phyloP scores from a whole-genome alignment of 495 filamentous ascomycete species.

The Haplographium delicatum region DNA sequence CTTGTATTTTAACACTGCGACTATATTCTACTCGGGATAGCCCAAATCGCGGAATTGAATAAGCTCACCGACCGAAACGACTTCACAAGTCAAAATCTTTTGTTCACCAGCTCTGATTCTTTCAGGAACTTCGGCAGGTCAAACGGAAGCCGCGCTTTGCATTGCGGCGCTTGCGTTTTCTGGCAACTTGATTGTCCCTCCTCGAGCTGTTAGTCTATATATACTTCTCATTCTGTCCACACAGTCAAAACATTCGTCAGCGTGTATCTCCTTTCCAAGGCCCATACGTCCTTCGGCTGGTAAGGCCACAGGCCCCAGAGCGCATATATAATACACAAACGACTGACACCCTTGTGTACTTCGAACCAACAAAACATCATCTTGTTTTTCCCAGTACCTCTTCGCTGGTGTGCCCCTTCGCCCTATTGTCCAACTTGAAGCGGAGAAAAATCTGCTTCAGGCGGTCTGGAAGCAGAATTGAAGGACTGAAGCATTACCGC shows the following conservation, averaged over 20 bases:
- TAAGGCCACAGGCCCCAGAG: slow-evolving; percentile 5
- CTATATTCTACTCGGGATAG: too few relatives aligned
- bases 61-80: not conserved
- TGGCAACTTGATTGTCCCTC: slow-evolving; percentile 1
- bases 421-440: slow-evolving; percentile 11
- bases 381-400: slow-evolving; percentile 8
- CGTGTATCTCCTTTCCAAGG: slow-evolving; percentile 11
- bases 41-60: too few relatives aligned
- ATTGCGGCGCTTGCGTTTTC: slow-evolving; percentile 9
- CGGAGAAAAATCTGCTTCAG: slow-evolving; percentile 8
- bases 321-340: slow-evolving; percentile 6
- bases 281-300: not conserved
- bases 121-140: not conserved
- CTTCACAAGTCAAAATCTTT: not conserved
- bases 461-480: not conserved
- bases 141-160: slow-evolving; percentile 7
- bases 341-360: not conserved
- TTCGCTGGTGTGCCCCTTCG: not conserved
- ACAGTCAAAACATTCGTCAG: slow-evolving; percentile 20
- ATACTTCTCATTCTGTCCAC: slow-evolving; percentile 12
- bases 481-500: slow-evolving; percentile 7
- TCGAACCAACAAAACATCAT: not conserved
- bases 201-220: slow-evolving; percentile 1
- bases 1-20: too few relatives aligned
- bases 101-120: not conserved